These are phyloP conservation scores for Arachis stenosperma DNA, from an alignment of 306 rosid genomes.

Conservation along the genomic window DNA sequence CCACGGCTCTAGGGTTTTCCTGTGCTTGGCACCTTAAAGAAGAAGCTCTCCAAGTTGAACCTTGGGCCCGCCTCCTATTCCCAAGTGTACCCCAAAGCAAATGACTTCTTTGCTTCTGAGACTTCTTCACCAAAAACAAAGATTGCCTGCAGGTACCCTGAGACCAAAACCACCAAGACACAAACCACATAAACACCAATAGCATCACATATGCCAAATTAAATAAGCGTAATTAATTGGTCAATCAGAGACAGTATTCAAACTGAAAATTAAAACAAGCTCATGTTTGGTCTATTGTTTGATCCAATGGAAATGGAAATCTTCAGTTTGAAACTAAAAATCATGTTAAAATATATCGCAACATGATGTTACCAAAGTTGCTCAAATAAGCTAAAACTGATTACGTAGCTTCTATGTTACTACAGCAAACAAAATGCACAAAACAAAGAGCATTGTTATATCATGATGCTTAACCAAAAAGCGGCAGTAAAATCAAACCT, in stretches of 20 bases:
- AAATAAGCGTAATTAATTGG: not conserved
- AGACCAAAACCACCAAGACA: constrained; percentile 32
- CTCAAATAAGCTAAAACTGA: not conserved
- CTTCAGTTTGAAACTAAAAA: not conserved
- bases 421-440: not conserved
- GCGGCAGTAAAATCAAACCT: constrained; percentile 44
- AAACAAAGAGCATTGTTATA: not conserved
- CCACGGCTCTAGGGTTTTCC: constrained; percentile 55
- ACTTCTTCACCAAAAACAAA: constrained; percentile 46
- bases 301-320: not conserved
- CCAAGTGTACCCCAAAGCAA: constrained; percentile 55
- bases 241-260: not conserved
- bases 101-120: constrained; percentile 44
- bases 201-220: not conserved
- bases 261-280: not conserved
- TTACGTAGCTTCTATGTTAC: not conserved
- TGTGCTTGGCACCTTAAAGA: constrained; percentile 59
- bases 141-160: constrained; percentile 62
- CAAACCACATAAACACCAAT: constrained; percentile 9
- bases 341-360: not conserved
- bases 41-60: constrained; percentile 39
- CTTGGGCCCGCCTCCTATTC: constrained; percentile 28
- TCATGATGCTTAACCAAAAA: not conserved
- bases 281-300: not conserved
- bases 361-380: not conserved